Evolutionary conservation across 2,329 filamentous ascomycete genomes (phyloP), one percentile per base, ranked within the genome.

Genomic region (Monosporascus sp.): DNA sequence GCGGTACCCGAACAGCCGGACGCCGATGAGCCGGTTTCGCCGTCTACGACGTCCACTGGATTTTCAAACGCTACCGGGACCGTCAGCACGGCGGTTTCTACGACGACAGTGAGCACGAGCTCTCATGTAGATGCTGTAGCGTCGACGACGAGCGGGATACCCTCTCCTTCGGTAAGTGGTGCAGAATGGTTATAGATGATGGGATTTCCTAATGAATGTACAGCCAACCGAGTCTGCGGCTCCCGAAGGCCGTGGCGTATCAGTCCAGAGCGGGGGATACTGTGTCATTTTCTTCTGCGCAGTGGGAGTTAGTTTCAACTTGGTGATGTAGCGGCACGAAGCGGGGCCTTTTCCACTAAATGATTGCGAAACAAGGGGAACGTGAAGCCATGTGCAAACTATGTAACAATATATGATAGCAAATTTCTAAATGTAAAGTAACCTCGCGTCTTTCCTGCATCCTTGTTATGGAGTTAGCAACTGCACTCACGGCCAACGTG

Each of bases 1-100:
- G 57, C 54, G 6, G 45, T 25, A 7, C 57, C 55, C 7, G 39
- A 43, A 20, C 39, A 43, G 39, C 39, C 39, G 22, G 18, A 20
- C 39, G 11, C 39, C n/a, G 18, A 18, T 43, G 18, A 18, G 39
- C 24, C 39, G 39, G 39, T 20, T 24, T 6, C 39, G 39, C 39
- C 39, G 9, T 43, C 39, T 14, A 43, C 18, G 18, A 43, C 39
- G 8, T 5, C 3, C 22, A 43, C 38, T 24, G 9, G 2, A 3
- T 14, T 7, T 43, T 5, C 39, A 2, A 24, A 2, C 11, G 4
- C 39, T 11, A 14, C 31, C 9, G 11, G 31, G 31, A 35, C 31
- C 3, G 31, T 35, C 31, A 35, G 31, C 31, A 35, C 31, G 9
- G 11, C 31, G 3, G 31, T 35, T 9, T 35, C 31, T 14, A 14